Evolutionary conservation across 805 yeast genomes (phyloP), one percentile per base, ranked within the genome.

Genomic region (Scheffersomyces stipitis): DNA sequence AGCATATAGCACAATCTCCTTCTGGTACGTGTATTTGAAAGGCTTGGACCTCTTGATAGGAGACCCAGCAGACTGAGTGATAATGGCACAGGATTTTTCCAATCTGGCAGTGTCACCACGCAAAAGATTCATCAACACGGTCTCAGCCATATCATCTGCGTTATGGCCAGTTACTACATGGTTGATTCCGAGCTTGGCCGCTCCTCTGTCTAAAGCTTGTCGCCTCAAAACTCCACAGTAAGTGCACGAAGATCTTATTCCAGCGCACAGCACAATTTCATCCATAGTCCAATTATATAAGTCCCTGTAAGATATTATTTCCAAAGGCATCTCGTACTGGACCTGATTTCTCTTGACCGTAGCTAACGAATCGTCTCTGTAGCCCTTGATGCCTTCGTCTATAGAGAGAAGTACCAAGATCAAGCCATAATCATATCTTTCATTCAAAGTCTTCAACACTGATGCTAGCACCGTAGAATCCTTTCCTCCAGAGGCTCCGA

Each of bases 131-230:
- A 93, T 91, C 37, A 93, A 63, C 4, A 93, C 96, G 0, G 99
- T 93, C 54, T 93, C 99, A 1, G 99, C 99, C 87, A 93, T 86
- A 64, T 93, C 99, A 60, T 93, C 99, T 0, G 99, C 99, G 60
- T 93, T 93, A 62, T 93, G 99, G 2, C 99, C 99, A 0, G 99
- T 93, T 1, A 93, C 95, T 22, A 93, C 93, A 62, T 93, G 99
- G 36, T 75, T 72, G 34, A 93, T 89, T 0, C 83, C 88, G 16
- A 91, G 64, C 54, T 82, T 84, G 8, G 86, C 81, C 2, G 98
- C 96, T 2, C 99, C 99, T 48, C 99, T 73, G 60, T 93, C 99
- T 32, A 93, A 65, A 0, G 99, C 97, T 63, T 93, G 99, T 49
- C 99, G 76, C 62, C 99, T 73, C 38, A 93, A 78, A 5, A 93